Evolutionary conservation across 106 monocot genomes (phyloP).

Genomic region (Amphibolis antarctica): DNA sequence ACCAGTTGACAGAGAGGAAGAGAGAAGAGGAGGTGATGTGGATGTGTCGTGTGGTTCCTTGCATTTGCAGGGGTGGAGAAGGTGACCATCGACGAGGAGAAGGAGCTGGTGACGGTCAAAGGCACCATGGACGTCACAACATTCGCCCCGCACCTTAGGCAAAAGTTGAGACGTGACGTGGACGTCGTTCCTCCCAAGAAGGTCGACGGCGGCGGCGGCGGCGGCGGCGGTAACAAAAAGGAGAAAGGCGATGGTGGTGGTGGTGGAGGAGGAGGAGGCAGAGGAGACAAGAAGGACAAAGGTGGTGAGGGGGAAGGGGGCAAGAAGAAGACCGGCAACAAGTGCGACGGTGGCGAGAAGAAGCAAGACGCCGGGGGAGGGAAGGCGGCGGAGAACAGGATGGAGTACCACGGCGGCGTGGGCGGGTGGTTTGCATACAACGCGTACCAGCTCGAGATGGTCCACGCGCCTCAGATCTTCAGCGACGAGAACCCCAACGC

Average conservation of each 20-base stretch:
- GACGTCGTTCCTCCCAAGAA: slow-evolving; percentile 28
- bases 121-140: slow-evolving; percentile 57
- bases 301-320: not conserved
- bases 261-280: slow-evolving; percentile 1
- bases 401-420: slow-evolving; percentile 31
- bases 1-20: not conserved
- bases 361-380: not conserved
- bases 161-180: slow-evolving; percentile 39
- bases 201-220: slow-evolving; percentile 24
- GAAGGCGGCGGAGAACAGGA: slow-evolving; percentile 24
- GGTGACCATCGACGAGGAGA: slow-evolving; percentile 32
- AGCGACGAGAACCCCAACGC: slow-evolving; percentile 97
- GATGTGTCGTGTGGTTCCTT: not conserved
- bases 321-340: slow-evolving; percentile 2
- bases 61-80: slow-evolving; percentile 42
- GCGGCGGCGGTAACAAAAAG: not conserved
- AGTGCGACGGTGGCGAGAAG: not conserved
- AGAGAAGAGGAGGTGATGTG: not conserved
- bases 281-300: slow-evolving; percentile 3
- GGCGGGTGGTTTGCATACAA: not conserved
- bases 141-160: slow-evolving; percentile 20
- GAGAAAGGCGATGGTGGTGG: not conserved
- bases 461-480: slow-evolving; percentile 58
- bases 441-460: slow-evolving; percentile 17
- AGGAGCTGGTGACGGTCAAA: slow-evolving; percentile 56